Percentiles rank a stretch among this genome's conserved stretches.
phyloP scores from a whole-genome alignment of 1,284 basidiomycete genomes.

The Moesziomyces parantarcticus region DNA sequence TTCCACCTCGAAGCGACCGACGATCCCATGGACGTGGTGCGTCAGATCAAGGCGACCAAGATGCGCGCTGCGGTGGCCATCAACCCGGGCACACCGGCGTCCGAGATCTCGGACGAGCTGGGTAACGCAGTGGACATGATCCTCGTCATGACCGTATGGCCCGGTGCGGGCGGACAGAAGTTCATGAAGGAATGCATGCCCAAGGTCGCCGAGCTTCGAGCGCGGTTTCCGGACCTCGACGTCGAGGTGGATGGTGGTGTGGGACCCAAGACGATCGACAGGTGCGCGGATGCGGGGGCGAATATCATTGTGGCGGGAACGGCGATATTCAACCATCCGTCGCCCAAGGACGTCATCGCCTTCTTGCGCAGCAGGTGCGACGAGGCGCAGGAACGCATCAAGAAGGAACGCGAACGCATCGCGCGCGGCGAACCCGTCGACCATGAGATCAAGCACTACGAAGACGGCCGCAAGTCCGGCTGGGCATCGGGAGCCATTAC shows the following conservation, averaged over 20 bases:
- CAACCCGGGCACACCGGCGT: constrained; percentile 66
- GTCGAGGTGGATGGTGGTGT: constrained; percentile 99
- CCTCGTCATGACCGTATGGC: constrained; percentile 68
- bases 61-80: constrained; percentile 66
- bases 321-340: constrained; percentile 85
- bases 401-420: constrained; percentile 59
- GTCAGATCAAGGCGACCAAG: constrained; percentile 63
- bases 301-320: constrained; percentile 99
- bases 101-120: constrained; percentile 64
- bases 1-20: constrained; percentile 90
- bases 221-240: constrained; percentile 84
- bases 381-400: constrained; percentile 63
- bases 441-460: constrained; percentile 50
- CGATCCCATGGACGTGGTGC: constrained; percentile 64
- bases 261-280: constrained; percentile 86
- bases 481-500: constrained; percentile 43
- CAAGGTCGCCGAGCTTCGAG: constrained; percentile 88
- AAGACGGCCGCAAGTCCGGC: constrained; percentile 40
- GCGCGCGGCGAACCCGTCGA: constrained; percentile 51
- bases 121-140: constrained; percentile 66
- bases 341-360: constrained; percentile 74
- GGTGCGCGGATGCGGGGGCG: constrained; percentile 83
- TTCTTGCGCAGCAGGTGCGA: constrained; percentile 60
- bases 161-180: constrained; percentile 84
- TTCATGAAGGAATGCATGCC: constrained; percentile 92